These are phyloP conservation scores for Wickerhamomyces alni DNA, from an alignment of 805 yeast genomes.

Conservation along the genomic window DNA sequence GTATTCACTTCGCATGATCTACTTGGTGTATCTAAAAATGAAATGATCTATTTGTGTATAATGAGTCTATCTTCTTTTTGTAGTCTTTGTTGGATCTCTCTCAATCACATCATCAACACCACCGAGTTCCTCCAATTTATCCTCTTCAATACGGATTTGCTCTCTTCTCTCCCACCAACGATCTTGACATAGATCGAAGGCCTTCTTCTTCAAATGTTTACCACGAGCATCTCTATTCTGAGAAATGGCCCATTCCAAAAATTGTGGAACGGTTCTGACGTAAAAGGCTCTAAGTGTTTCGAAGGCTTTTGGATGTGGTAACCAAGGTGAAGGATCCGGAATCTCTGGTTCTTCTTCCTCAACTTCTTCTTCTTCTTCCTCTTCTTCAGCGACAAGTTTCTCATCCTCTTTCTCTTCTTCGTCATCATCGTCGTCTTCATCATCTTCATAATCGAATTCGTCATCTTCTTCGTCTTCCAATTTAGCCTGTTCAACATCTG, in stretches of 20 bases:
- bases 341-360: constrained; percentile 60
- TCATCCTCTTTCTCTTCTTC: constrained; percentile 65
- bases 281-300: constrained; percentile 82
- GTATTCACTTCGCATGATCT: constrained; percentile 81
- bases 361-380: constrained; percentile 64
- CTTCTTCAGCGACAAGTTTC: constrained; percentile 35
- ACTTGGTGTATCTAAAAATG: neutral
- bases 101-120: constrained; percentile 88
- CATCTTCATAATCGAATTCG: constrained; percentile 29
- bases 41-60: neutral
- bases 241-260: constrained; percentile 90
- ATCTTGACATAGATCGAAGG: constrained; percentile 87
- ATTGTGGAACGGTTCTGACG: constrained; percentile 77
- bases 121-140: constrained; percentile 80
- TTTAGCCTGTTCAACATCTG: constrained; percentile 44
- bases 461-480: constrained; percentile 50
- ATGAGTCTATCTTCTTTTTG: constrained; percentile 46
- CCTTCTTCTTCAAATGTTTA: constrained; percentile 78
- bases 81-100: constrained; percentile 47
- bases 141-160: constrained; percentile 82
- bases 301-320: constrained; percentile 94
- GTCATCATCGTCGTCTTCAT: constrained; percentile 63
- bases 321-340: constrained; percentile 93
- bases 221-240: constrained; percentile 83
- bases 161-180: constrained; percentile 99